phyloP scores from a whole-genome alignment of 2,329 filamentous ascomycete species.

The Fusarium mexicanum region DNA sequence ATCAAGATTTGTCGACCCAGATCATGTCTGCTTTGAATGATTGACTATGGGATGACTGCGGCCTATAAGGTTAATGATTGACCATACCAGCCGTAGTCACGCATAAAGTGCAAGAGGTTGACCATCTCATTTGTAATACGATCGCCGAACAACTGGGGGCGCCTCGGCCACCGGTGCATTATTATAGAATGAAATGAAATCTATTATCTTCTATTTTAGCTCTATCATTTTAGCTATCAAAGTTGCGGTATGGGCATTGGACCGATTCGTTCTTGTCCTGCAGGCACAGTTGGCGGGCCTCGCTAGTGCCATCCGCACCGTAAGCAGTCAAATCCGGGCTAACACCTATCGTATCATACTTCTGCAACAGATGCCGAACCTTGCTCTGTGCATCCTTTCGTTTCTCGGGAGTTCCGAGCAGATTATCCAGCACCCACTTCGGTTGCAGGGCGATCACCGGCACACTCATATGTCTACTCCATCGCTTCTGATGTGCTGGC shows the following conservation, averaged over 20 bases:
- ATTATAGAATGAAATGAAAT: neutral
- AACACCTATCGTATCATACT: neutral
- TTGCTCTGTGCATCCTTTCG: neutral
- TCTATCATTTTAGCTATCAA: neutral
- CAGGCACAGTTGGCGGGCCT: neutral
- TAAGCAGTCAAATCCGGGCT: neutral
- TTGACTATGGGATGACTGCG: too few species aligned
- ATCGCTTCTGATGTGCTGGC: accelerated
- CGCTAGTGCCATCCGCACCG: neutral
- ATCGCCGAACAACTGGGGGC: accelerated
- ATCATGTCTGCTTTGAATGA: accelerated
- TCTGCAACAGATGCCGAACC: neutral
- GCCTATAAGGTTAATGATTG: too few species aligned
- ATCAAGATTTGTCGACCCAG: accelerated
- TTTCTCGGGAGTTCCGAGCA: neutral
- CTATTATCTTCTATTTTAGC: accelerated
- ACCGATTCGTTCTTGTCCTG: neutral
- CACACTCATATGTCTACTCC: neutral
- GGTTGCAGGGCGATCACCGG: accelerated
- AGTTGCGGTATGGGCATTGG: neutral
- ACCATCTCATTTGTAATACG: accelerated
- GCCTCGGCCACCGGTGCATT: accelerated
- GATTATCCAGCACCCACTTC: neutral
- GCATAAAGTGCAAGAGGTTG: neutral
- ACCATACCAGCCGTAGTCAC: neutral